A percentile compares a stretch with the other conserved stretches of the same genome.
Conservation (phyloP, 345 rosid genomes). For the Gossypium raimondii region DNA sequence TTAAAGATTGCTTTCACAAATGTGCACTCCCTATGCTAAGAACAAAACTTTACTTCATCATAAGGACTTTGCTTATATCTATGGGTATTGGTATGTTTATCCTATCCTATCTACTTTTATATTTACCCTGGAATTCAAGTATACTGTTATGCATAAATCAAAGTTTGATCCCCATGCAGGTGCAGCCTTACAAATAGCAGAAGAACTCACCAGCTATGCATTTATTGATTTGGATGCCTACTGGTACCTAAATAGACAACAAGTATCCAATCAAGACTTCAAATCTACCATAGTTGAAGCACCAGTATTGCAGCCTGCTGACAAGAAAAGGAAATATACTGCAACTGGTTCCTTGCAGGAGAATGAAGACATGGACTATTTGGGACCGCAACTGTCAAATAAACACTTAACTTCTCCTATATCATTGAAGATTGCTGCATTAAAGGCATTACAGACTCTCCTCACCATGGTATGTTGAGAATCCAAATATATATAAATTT, state of each 20-base stretch:
- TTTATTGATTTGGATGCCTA: constrained; percentile 5
- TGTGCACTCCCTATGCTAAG: constrained; percentile 2
- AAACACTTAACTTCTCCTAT: neutral
- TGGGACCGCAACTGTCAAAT: neutral
- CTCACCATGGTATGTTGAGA: neutral
- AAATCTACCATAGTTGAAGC: neutral
- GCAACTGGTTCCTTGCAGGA: neutral
- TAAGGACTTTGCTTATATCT: constrained; percentile 10
- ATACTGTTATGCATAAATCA: neutral
- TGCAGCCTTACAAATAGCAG: constrained; percentile 7
- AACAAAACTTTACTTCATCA: constrained; percentile 6
- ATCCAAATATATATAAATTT: neutral
- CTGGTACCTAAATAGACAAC: neutral
- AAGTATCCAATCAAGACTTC: neutral
- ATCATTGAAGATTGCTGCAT: constrained; percentile 8
- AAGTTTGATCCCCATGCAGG: constrained; percentile 5
- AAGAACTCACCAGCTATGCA: constrained; percentile 8
- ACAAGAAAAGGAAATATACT: neutral
- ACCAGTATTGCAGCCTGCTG: neutral
- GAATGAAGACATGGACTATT: neutral
- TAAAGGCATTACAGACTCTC: constrained; percentile 1
- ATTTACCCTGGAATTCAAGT: neutral
- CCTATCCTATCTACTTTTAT: neutral
- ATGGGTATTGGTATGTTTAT: constrained; percentile 7
- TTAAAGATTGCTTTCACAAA: neutral